Evolutionary conservation across 257 asterid species (phyloP).

Genomic region (Pogostemon cablin): DNA sequence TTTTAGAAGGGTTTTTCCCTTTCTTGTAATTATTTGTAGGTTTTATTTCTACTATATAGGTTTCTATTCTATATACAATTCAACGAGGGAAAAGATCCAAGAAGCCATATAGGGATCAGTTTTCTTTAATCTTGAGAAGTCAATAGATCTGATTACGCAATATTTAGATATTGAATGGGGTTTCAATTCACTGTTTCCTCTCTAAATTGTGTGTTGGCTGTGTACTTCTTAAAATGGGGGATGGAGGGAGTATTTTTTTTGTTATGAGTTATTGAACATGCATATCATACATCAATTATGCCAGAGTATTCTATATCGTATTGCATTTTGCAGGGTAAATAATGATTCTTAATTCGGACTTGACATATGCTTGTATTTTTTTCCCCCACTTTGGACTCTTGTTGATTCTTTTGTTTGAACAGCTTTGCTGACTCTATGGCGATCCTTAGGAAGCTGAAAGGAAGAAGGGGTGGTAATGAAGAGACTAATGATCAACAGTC

Average conservation of each 20-base stretch:
- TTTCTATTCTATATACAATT: neutral
- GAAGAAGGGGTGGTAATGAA: neutral
- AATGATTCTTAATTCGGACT: neutral
- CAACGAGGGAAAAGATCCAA: neutral
- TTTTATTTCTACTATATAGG: neutral
- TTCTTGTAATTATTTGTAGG: neutral
- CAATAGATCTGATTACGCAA: neutral
- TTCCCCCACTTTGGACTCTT: neutral
- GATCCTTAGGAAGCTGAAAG: neutral
- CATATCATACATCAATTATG: neutral
- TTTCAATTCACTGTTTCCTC: neutral
- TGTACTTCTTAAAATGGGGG: neutral
- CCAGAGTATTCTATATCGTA: neutral
- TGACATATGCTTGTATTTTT: too few species aligned
- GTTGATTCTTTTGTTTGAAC: conserved; percentile 1
- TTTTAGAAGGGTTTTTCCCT: neutral
- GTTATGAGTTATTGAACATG: neutral
- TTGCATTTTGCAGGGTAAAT: neutral
- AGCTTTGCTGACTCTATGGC: neutral
- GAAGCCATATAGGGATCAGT: neutral
- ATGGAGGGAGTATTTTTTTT: neutral
- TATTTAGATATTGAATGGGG: neutral
- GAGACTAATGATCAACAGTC: neutral
- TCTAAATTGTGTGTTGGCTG: neutral
- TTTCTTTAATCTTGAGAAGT: neutral